Conservation (phyloP, 2,329 filamentous ascomycete species). For the Didymella pomorum region DNA sequence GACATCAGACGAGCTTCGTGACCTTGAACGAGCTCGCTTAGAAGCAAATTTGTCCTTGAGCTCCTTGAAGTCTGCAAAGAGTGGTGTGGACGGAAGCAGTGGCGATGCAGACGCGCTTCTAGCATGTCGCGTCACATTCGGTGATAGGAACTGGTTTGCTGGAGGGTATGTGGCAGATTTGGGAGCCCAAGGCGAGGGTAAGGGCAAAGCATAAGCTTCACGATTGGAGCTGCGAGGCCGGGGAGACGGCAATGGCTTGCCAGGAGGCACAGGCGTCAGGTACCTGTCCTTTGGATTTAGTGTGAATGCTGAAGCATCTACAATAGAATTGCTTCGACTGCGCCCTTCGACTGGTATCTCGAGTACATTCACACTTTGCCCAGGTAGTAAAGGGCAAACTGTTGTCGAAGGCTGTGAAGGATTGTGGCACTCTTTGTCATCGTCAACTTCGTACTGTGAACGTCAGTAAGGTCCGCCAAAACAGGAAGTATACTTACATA, state of each 20-base stretch:
- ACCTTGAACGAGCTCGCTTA: conserved; percentile 37
- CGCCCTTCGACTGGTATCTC: conserved; percentile 75
- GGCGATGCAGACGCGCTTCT: conserved; percentile 46
- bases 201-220: conserved; percentile 30
- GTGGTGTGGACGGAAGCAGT: conserved; percentile 34
- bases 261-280: conserved; percentile 67
- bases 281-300: conserved; percentile 82
- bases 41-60: conserved; percentile 44
- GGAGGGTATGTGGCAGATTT: conserved; percentile 44
- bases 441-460: conserved; percentile 80
- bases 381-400: conserved; percentile 83
- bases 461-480: conserved; percentile 21
- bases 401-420: conserved; percentile 76
- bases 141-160: conserved; percentile 32
- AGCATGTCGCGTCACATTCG: conserved; percentile 36
- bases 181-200: conserved; percentile 33
- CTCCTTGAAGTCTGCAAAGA: conserved; percentile 43
- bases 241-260: conserved; percentile 33
- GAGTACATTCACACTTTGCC: conserved; percentile 85
- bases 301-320: conserved; percentile 73
- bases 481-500: conserved; percentile 69
- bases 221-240: conserved; percentile 26
- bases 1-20: conserved; percentile 33
- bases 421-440: conserved; percentile 80
- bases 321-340: conserved; percentile 68